Base-by-base conservation (phyloP, 2,329 filamentous ascomycete species). In the Trichophaea hybrida region DNA sequence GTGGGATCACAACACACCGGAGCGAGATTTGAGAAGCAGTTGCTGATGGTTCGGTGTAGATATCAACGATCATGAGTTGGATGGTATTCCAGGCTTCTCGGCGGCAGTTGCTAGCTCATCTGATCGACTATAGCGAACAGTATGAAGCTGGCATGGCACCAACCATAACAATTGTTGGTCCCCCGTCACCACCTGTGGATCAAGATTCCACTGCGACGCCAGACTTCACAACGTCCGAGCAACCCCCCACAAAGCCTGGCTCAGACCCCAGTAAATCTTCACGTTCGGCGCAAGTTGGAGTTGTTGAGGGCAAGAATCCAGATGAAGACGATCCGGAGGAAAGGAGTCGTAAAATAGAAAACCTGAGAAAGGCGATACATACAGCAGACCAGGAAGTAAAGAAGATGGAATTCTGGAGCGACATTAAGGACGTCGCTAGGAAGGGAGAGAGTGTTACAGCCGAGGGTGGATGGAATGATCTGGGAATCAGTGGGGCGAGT, bases 21-120 rank as follows among this genome's bases (percentile, higher is more conserved):
- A 31, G 6, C 33, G 15, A 40, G 31, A n/a, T 12, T 5, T 31
- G 15, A 24, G 44, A 6, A 43, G 12, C 24, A 3, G 24, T 24
- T 24, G 24, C 24, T 24, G 24, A 24, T 24, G 5, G 15, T 33
- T 50, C 38, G 2, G 10, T 15, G 10, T 65, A 83, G 70, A 91
- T 95, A 78, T 84, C 87, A 58, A 82, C 88, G 49, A 86, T 95
- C 66, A 90, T 95, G 88, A 77, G 81, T 0, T 77, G 86, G 60
- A 87, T 97, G 68, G 77, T 98, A 17, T 98, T 95, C 70, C 91
- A 97, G 71, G 83, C 84, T 15, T 95, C 90, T 1, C 80, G 90
- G 31, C 81, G 84, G 62, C 81, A 89, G 59, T 77, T 97, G 3
- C 76, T 96, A 13, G 77, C 80, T 15, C 80, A 82, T 55, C 74